Base-by-base conservation (phyloP, 441 rosid species). In the Erysimum cheiri region DNA sequence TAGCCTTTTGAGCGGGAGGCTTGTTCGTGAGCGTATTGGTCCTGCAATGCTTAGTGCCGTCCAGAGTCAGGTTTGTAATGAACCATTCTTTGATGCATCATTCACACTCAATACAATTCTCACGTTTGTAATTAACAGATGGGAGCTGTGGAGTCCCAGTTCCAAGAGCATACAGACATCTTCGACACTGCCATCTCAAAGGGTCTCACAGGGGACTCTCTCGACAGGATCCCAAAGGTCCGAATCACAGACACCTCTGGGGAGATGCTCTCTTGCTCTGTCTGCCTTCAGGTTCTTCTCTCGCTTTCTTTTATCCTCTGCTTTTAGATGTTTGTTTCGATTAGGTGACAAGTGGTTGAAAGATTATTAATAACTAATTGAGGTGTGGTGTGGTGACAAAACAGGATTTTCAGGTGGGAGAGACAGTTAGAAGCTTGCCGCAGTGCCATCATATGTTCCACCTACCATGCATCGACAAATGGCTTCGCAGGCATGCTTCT, bases 1-100 rank as follows among this genome's bases (percentile, higher is more conserved):
- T 26, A 92, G 96, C 85, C 99, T 94, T 76, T 77, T 94, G 15
- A 94, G 94, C 36, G 99, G 99, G 59, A 84, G 99, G 77, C 96
- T 94, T 73, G 98, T 94, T 12, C 94, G 98, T 0, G 99, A 94
- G 80, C 87, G 97, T 60, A 86, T 94, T 17, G 98, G 98, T 74
- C 99, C 98, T 8, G 99, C 98, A 1, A 94, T 94, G 98, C 83
- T 94, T 17, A 90, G 92, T 78, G 99, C 98, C 0, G 99, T 94
- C 66, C 99, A 94, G 76, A 92, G 97, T 76, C 97, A 94, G 96
- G 43, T 57, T 2, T 1, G 17, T 13, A 3, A 29, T 13, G 1
- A 41, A 14, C 36, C 15, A 3, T 36, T 14, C 3, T 41, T 15
- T 37, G 8, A 14, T 52, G 19, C 62, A 36, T 24, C n/a, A 12